Percentiles rank a stretch among this genome's conserved stretches.
phyloP scores from a whole-genome alignment of 768 basidiomycete genomes.

The Suillus brevipes region DNA sequence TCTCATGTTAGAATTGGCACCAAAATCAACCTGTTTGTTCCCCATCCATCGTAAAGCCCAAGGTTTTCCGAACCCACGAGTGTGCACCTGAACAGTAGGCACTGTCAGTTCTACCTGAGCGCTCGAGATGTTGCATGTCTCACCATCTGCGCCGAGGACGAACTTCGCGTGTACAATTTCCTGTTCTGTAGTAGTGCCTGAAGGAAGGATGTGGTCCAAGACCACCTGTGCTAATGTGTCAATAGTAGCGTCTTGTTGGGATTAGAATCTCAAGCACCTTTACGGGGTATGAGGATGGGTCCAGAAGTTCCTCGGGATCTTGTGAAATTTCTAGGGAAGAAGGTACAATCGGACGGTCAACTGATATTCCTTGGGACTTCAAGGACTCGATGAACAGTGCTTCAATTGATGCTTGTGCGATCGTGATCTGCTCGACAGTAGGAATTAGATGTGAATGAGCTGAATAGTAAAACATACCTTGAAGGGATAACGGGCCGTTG shows the following conservation, averaged over 20 bases:
- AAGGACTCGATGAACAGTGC: constrained; percentile 43
- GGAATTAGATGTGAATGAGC: background rate
- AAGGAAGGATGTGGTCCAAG: constrained; percentile 1
- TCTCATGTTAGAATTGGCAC: background rate
- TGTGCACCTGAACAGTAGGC: constrained; percentile 37
- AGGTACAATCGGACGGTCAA: constrained; percentile 39
- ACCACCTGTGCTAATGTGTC: constrained; percentile 5
- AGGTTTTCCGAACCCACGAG: constrained; percentile 46
- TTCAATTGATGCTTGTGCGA: constrained; percentile 46
- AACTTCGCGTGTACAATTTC: constrained; percentile 36
- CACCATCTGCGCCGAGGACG: constrained; percentile 38
- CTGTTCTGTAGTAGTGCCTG: constrained; percentile 30
- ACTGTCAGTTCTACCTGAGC: background rate
- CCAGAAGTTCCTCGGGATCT: constrained; percentile 39
- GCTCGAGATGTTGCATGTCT: constrained; percentile 5
- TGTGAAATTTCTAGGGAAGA: constrained; percentile 33
- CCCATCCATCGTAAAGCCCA: constrained; percentile 48
- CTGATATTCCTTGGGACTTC: constrained; percentile 26
- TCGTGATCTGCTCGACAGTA: constrained; percentile 28
- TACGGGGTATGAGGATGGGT: constrained; percentile 30
- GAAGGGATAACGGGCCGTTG: constrained; percentile 69
- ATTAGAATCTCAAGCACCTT: constrained; percentile 21
- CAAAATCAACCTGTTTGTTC: constrained; percentile 42
- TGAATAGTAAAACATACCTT: constrained; percentile 43
- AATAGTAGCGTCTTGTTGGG: background rate